These are phyloP conservation scores for Termitomyces sp. DNA, from an alignment of 1,284 basidiomycete species.

Conservation along the genomic window DNA sequence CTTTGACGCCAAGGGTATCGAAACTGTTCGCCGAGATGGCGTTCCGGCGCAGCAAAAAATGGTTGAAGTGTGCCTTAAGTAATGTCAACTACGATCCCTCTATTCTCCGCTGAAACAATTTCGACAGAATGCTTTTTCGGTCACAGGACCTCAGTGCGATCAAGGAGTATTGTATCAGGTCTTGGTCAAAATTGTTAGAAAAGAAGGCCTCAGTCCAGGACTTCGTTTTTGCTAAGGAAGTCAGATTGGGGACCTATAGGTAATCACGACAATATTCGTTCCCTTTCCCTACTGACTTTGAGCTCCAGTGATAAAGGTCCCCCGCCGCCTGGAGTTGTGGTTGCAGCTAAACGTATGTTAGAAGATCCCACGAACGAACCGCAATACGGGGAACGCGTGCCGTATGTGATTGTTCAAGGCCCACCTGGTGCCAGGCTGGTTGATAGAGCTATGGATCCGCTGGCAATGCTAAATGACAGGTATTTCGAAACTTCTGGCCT, in stretches of 20 bases:
- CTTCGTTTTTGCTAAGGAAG: constrained; percentile 93
- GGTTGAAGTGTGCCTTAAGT: constrained; percentile 86
- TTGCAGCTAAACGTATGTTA: constrained; percentile 74
- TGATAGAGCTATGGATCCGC: constrained; percentile 78
- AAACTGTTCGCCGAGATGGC: constrained; percentile 91
- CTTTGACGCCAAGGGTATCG: constrained; percentile 98
- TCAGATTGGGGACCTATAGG: constrained; percentile 89
- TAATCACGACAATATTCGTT: constrained; percentile 26
- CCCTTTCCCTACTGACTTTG: neutral
- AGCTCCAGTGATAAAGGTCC: constrained; percentile 65
- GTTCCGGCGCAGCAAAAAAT: constrained; percentile 86
- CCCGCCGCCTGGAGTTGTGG: constrained; percentile 87
- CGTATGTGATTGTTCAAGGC: constrained; percentile 81
- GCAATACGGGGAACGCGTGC: constrained; percentile 90
- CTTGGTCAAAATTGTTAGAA: constrained; percentile 84
- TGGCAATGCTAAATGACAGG: constrained; percentile 73
- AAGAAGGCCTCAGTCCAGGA: constrained; percentile 82
- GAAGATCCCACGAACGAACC: constrained; percentile 80
- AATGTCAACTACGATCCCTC: constrained; percentile 18
- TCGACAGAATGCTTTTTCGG: constrained; percentile 76
- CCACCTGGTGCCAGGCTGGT: constrained; percentile 67
- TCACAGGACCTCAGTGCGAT: constrained; percentile 85
- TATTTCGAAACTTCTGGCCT: constrained; percentile 24
- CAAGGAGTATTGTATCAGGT: constrained; percentile 82
- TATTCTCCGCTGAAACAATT: neutral